Conservation (phyloP, 2,329 filamentous ascomycete genomes). For the Botryotinia narcissicola region DNA sequence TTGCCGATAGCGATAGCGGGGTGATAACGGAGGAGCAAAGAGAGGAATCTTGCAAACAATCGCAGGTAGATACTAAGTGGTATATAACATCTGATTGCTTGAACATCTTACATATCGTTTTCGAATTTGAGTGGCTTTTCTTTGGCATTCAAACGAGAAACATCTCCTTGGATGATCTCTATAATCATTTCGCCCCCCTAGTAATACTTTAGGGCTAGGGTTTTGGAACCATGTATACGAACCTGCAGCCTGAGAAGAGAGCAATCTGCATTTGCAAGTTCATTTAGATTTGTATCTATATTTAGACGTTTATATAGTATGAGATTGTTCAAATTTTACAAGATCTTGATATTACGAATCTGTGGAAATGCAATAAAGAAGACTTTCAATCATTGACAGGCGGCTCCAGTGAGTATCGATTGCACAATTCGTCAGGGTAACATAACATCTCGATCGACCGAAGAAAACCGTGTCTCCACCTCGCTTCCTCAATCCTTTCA, state of each 20-base stretch:
- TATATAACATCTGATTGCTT: background rate
- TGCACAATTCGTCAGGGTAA: background rate
- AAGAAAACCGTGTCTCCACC: background rate
- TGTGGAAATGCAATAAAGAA: background rate
- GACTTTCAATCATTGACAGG: background rate
- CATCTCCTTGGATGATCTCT: background rate
- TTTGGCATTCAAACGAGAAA: background rate
- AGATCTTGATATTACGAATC: background rate
- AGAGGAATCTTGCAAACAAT: background rate
- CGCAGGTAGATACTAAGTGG: background rate
- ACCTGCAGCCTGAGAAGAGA: background rate
- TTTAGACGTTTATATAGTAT: background rate
- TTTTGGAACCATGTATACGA: background rate
- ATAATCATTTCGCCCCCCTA: background rate
- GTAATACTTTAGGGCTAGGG: slow-evolving; percentile 12
- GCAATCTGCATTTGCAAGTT: background rate
- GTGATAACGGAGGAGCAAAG: background rate
- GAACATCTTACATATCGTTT: background rate
- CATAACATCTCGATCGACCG: background rate
- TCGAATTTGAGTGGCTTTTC: background rate
- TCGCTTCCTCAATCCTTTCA: background rate
- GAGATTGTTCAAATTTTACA: background rate
- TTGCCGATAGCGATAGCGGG: slow-evolving; percentile 10
- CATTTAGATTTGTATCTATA: background rate
- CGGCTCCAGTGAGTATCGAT: background rate